Evolutionary conservation across 768 basidiomycete genomes (phyloP), one percentile per base, ranked within the genome.

Genomic region (Kwoniella dendrophila): DNA sequence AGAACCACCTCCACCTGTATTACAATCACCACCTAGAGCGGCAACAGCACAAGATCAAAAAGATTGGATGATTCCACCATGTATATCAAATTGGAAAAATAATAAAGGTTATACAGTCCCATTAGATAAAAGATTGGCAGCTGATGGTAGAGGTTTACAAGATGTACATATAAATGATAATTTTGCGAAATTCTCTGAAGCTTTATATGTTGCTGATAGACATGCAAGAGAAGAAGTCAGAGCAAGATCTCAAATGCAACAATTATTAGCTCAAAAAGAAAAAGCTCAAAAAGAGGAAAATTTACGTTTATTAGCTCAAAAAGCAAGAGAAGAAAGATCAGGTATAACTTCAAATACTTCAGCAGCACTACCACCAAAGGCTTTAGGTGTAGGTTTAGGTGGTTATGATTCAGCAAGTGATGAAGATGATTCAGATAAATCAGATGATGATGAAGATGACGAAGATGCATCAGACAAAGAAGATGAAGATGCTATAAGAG

Each of bases 91-190:
- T 81, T 99, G 96, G 96, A 99, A 99, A 83, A 99, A 99, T 83
- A 97, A 98, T 86, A 99, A 98, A 81, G 96, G 96, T 85, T 99
- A 94, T 79, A 98, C 96, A 1, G 97, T 98, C 73, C 95, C 96
- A 36, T 84, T 98, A 33, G 96, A 98, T 77, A 98, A 99, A 82
- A 90, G 95, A 66, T 82, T 99, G 55, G 96, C 96, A 38, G 95
- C 96, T 3, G 96, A 98, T 79, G 95, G 95, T n/a, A 85, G 95
- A 69, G 96, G 96, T 61, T 83, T 99, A 33, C 96, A 99, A 80
- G 96, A 99, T 78, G 95, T 96, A 48, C 90, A 93, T 77, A 99
- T 99, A 78, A 99, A 99, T 71, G 96, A 99, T 80, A 92, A 93
- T 80, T 99, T 99, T 81, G 95, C 95, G 61, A 96, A 97, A 79